These are phyloP conservation scores for Evansstolkia leycettana DNA, from an alignment of 495 filamentous ascomycete genomes.

Conservation along the genomic window DNA sequence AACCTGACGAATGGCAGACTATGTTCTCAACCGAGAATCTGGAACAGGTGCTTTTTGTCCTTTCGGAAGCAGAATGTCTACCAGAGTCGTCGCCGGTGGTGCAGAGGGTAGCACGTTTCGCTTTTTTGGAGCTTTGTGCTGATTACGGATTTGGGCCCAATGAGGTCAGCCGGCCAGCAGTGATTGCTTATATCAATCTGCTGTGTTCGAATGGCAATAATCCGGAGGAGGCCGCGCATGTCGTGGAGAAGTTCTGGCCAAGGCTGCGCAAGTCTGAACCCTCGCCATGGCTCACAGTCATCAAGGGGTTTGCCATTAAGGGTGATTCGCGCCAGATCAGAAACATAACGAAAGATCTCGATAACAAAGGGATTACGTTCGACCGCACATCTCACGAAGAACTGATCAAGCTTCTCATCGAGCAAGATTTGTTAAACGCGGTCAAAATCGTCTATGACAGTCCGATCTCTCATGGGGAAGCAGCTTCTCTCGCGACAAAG, in stretches of 20 bases:
- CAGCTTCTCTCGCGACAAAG: conserved; percentile 35
- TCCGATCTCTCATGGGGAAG: conserved; percentile 28
- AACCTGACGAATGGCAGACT: conserved; percentile 22
- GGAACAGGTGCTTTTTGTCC: conserved; percentile 27
- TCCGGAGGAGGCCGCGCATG: conserved; percentile 43
- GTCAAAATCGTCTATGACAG: conserved; percentile 42
- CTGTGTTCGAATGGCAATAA: conserved; percentile 45
- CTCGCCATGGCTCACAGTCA: conserved; percentile 44
- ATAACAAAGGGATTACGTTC: conserved; percentile 20
- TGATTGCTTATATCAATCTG: conserved; percentile 39
- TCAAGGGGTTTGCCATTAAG: conserved; percentile 56
- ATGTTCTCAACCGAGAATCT: conserved; percentile 40
- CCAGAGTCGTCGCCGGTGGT: conserved; percentile 21
- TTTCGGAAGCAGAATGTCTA: conserved; percentile 24
- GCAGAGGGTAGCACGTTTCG: conserved; percentile 39
- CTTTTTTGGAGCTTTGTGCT: conserved; percentile 41
- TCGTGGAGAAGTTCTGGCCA: conserved; percentile 32
- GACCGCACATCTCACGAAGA: conserved; percentile 27
- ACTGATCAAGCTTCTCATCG: conserved; percentile 22
- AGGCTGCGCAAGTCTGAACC: conserved; percentile 17
- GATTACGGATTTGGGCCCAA: conserved; percentile 25
- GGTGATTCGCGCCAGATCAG: conserved; percentile 37
- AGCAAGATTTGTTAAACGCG: conserved; percentile 22
- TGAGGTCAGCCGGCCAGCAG: conserved; percentile 25
- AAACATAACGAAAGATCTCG: conserved; percentile 14